Evolutionary conservation across 352 stramenopile species (phyloP).

Genomic region (Globisporangium lucens): DNA sequence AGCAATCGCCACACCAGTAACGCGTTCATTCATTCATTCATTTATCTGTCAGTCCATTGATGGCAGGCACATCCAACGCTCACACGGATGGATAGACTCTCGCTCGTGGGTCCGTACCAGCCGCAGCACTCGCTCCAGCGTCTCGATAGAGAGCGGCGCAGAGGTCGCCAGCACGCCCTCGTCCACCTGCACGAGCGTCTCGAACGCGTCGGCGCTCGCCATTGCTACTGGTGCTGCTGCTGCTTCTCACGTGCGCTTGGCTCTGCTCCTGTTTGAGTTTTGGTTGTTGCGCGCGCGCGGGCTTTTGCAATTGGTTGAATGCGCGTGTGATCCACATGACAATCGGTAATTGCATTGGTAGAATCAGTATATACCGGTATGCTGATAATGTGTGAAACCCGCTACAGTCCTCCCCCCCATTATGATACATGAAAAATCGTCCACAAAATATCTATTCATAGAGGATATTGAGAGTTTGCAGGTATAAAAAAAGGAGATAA

Average conservation of each 20-base stretch:
- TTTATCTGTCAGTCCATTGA: not conserved
- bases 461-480: too few species aligned
- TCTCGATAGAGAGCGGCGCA: constrained; percentile 39
- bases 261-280: not conserved
- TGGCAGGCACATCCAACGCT: not conserved
- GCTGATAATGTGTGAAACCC: too few species aligned
- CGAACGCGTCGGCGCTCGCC: constrained; percentile 34
- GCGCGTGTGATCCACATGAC: too few species aligned
- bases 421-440: too few species aligned
- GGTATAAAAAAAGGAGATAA: too few species aligned
- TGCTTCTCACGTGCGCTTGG: not conserved
- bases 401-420: too few species aligned
- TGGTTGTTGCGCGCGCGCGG: not conserved
- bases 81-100: not conserved
- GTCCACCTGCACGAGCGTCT: constrained; percentile 62
- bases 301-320: constrained; percentile 1
- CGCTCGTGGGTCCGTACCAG: constrained; percentile 22
- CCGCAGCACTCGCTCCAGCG: constrained; percentile 48
- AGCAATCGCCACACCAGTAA: not conserved
- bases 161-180: constrained; percentile 64
- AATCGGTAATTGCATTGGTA: too few species aligned
- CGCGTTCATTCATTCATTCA: not conserved
- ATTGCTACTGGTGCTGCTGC: not conserved
- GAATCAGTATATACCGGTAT: too few species aligned
- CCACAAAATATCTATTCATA: too few species aligned